Base-by-base conservation (phyloP, 768 basidiomycete genomes). In the Auriscalpium vulgare region DNA sequence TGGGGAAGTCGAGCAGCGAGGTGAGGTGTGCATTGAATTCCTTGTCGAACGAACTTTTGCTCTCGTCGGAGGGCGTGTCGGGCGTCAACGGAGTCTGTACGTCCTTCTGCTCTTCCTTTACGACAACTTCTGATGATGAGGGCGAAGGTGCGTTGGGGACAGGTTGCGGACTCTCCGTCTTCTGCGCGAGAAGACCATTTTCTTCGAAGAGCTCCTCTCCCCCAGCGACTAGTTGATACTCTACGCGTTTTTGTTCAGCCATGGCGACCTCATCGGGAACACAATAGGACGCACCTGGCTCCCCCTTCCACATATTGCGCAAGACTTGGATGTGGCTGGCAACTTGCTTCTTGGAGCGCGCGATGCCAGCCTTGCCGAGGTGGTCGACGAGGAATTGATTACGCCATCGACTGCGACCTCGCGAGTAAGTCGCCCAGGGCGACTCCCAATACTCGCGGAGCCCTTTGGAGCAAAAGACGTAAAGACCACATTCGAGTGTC, bases 321-420 rank as follows among this genome's bases (percentile, higher is more conserved):
- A 89, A 68, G 55, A 90, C 88, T 66, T 91, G 89, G 52, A 91
- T 87, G 64, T 91, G 89, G 68, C 85, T 88, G n/a, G 89, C 89
- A 60, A 91, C 89, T 69, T 91, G 89, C 69, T 91, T 91, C 77
- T 91, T 91, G 47, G 87, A 78, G 44, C 89, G 83, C 29, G 77
- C 77, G 66, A 91, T 80, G 54, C 84, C 85, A 38, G 76, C 73
- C 60, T 81, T 83, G 54, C 83, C 76, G 57, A 91, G 80, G 64
- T 87, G 85, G 60, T 90, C 87, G 66, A 91, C 88, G 59, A 91
- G 80, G 67, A 85, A 91, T 71, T 90, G 88, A 71, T 91, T 91
- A 51, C 88, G 80, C 86, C 86, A 88, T 56, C 87, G 75, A 62
- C 83, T 85, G 63, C 88, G 83, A 36, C 88, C 88, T 19, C 86